phyloP scores from a whole-genome alignment of 306 rosid species.

The Senna siamea region DNA sequence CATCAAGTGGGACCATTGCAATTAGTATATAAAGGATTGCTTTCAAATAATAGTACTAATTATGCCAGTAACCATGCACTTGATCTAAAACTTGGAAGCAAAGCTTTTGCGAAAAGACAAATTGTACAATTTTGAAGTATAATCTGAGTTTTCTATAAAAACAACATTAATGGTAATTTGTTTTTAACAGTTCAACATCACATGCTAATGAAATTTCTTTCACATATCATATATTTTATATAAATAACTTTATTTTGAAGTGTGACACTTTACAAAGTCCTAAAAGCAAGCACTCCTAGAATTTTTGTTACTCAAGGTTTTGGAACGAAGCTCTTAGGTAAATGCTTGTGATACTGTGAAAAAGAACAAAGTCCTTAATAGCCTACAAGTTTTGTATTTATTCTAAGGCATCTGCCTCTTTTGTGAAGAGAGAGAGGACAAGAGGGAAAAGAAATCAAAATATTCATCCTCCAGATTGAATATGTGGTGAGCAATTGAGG shows the following conservation, averaged over 20 bases:
- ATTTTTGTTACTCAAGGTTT: background rate
- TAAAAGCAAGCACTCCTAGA: conserved; percentile 10
- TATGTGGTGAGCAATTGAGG: conserved; percentile 1
- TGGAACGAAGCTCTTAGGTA: background rate
- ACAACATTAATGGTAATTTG: too few relatives aligned
- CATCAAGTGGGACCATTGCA: conserved; percentile 11
- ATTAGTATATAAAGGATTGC: conserved; percentile 9
- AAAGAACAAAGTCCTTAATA: background rate
- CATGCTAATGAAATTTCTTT: background rate
- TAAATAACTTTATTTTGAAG: background rate
- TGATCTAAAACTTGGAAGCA: conserved; percentile 30
- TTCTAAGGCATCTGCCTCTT: background rate
- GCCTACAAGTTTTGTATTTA: background rate
- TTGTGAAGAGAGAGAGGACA: background rate
- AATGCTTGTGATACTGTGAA: background rate
- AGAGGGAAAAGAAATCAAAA: background rate
- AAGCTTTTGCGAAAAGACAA: background rate
- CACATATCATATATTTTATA: background rate
- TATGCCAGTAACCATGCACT: conserved; percentile 20
- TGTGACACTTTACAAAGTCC: background rate
- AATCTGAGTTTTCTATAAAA: too few relatives aligned
- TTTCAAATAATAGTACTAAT: conserved; percentile 18
- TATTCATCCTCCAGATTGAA: background rate
- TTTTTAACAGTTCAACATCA: too few relatives aligned
- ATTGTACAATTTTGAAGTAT: background rate